phyloP scores from a whole-genome alignment of 805 yeast genomes.

The Wickerhamomyces queroliae region DNA sequence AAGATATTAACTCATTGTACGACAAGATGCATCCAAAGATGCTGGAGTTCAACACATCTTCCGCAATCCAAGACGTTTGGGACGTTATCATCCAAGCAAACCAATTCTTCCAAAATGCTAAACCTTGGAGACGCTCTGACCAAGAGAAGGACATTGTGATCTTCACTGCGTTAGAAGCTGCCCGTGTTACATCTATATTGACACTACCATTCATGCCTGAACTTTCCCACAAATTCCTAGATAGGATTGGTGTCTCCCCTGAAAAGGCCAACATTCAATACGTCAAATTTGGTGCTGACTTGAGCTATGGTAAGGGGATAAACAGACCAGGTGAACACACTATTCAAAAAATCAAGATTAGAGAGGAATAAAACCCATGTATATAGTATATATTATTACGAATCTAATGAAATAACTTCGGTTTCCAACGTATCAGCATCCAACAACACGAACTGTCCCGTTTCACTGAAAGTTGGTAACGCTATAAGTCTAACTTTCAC shows the following conservation, averaged over 20 bases:
- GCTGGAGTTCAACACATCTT: slow-evolving; percentile 42
- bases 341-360: slow-evolving; percentile 26
- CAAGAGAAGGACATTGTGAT: slow-evolving; percentile 48
- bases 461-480: slow-evolving; percentile 63
- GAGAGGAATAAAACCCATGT: too few relatives aligned
- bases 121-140: slow-evolving; percentile 63
- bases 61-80: slow-evolving; percentile 58
- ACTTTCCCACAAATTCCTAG: slow-evolving; percentile 49
- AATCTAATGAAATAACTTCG: slow-evolving; percentile 34
- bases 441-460: slow-evolving; percentile 61
- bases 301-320: slow-evolving; percentile 51
- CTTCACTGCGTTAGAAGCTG: slow-evolving; percentile 61
- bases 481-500: slow-evolving; percentile 49
- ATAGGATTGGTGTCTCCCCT: slow-evolving; percentile 63
- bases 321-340: slow-evolving; percentile 50
- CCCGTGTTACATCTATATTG: slow-evolving; percentile 61
- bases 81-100: slow-evolving; percentile 53
- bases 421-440: slow-evolving; percentile 53
- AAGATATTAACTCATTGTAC: slow-evolving; percentile 29
- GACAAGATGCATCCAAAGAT: slow-evolving; percentile 38
- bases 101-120: slow-evolving; percentile 55
- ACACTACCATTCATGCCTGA: slow-evolving; percentile 72
- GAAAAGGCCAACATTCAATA: slow-evolving; percentile 35
- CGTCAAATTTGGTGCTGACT: slow-evolving; percentile 53
- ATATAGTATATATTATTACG: slow-evolving; percentile 1